A percentile compares a stretch with the other conserved stretches of the same genome.
phyloP scores from a whole-genome alignment of 1,284 basidiomycete genomes.

The Xerocomus nothofagi region DNA sequence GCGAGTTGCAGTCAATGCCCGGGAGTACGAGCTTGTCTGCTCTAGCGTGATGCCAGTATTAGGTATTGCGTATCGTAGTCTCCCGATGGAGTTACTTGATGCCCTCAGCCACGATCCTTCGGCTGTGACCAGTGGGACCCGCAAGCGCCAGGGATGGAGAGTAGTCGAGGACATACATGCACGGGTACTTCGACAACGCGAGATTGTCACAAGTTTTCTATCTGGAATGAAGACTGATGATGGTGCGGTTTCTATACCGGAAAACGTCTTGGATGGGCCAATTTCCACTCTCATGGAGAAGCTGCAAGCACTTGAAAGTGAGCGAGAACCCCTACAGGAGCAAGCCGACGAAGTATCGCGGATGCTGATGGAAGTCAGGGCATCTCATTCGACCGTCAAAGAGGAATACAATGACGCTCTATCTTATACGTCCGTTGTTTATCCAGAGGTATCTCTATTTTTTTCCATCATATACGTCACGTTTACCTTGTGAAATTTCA shows the following conservation, averaged over 20 bases:
- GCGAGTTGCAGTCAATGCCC: conserved; percentile 55
- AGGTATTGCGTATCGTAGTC: conserved; percentile 44
- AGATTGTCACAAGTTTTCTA: conserved; percentile 53
- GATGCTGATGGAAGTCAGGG: conserved; percentile 51
- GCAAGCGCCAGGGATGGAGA: conserved; percentile 57
- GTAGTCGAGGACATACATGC: conserved; percentile 71
- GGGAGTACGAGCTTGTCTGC: conserved; percentile 64
- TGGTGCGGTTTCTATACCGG: conserved; percentile 27
- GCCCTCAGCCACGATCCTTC: conserved; percentile 74
- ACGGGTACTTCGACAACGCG: conserved; percentile 58
- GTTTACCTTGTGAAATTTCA: conserved; percentile 28
- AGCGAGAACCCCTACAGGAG: conserved; percentile 40
- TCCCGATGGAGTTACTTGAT: conserved; percentile 66
- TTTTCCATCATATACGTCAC: background rate
- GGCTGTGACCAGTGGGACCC: conserved; percentile 62
- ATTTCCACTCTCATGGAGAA: conserved; percentile 45
- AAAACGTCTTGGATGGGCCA: conserved; percentile 54
- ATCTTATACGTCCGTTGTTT: conserved; percentile 68
- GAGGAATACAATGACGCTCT: conserved; percentile 62
- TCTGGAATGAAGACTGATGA: conserved; percentile 25
- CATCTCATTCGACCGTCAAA: conserved; percentile 56
- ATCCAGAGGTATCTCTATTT: conserved; percentile 59
- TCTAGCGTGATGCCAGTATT: conserved; percentile 47
- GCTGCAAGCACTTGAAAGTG: conserved; percentile 44
- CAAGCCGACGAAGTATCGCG: conserved; percentile 51